phyloP scores from a whole-genome alignment of 2,329 filamentous ascomycete species.

The Talaromyces islandicus region DNA sequence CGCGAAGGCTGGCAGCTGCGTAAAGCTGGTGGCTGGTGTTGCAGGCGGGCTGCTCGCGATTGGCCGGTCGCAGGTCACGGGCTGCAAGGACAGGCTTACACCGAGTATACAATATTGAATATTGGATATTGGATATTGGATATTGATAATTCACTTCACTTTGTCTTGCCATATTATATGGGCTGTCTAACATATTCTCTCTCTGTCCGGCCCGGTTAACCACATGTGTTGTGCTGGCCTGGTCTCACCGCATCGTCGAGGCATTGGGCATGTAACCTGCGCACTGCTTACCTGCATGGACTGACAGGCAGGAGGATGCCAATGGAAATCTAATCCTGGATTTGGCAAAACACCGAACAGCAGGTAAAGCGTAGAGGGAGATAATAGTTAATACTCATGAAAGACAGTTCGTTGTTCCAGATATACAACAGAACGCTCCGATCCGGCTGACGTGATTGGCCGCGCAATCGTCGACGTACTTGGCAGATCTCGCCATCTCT shows the following conservation, averaged over 20 bases:
- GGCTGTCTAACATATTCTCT: neutral
- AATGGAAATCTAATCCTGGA: neutral
- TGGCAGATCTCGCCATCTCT: neutral
- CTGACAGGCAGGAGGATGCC: neutral
- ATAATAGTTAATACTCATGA: no score
- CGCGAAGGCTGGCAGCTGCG: slow-evolving; percentile 23
- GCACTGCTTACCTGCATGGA: neutral
- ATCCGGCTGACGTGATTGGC: neutral
- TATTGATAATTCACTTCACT: no score
- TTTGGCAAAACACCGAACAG: neutral
- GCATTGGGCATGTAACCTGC: neutral
- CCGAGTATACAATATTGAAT: neutral
- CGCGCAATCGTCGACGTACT: neutral
- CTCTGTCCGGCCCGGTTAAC: neutral
- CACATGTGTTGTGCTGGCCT: neutral
- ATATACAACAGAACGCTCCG: neutral
- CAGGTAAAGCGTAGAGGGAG: neutral
- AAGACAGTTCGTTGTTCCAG: neutral
- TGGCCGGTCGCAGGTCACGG: neutral
- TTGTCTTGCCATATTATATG: no score
- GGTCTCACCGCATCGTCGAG: neutral
- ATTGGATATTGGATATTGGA: no score
- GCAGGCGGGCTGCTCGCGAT: neutral
- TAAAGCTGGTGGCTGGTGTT: slow-evolving; percentile 11
- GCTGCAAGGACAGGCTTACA: neutral